A percentile compares a stretch with the other conserved stretches of the same genome.
Evolutionary conservation across 345 rosid genomes (phyloP).

Genomic region (Citrus hindsii): DNA sequence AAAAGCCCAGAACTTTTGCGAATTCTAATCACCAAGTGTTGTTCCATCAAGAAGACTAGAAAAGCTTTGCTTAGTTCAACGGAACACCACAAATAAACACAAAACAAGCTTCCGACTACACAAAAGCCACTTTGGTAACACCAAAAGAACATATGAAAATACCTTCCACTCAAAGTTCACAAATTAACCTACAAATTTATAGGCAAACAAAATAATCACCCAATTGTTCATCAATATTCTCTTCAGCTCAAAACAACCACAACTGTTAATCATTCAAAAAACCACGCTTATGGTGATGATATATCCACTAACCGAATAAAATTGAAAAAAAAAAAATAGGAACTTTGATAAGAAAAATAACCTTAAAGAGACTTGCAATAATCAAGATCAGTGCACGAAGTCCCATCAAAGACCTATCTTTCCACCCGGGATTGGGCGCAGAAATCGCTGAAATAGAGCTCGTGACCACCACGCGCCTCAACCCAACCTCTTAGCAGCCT

Average conservation of each 20-base stretch:
- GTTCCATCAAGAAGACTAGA: background rate
- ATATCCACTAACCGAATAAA: background rate
- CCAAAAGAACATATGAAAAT: background rate
- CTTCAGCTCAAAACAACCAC: background rate
- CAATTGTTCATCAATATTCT: background rate
- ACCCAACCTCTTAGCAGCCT: conserved; percentile 50
- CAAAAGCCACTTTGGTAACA: background rate
- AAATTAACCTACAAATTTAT: background rate
- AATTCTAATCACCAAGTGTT: background rate
- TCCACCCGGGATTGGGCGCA: conserved; percentile 60
- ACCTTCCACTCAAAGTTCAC: background rate
- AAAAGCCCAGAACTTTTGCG: background rate
- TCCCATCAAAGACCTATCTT: conserved; percentile 46
- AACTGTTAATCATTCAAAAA: too few relatives aligned
- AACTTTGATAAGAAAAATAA: background rate
- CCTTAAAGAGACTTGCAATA: conserved; percentile 62
- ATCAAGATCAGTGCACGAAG: conserved; percentile 81
- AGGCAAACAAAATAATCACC: background rate
- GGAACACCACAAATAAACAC: background rate
- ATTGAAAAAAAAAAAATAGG: background rate
- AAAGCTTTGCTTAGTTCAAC: background rate
- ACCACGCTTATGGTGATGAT: too few relatives aligned
- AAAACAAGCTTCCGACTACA: background rate
- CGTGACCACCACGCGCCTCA: conserved; percentile 71
- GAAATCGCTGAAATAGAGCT: conserved; percentile 68